phyloP scores from a whole-genome alignment of 2,329 filamentous ascomycete genomes.

The Hirsutella minnesotensis region DNA sequence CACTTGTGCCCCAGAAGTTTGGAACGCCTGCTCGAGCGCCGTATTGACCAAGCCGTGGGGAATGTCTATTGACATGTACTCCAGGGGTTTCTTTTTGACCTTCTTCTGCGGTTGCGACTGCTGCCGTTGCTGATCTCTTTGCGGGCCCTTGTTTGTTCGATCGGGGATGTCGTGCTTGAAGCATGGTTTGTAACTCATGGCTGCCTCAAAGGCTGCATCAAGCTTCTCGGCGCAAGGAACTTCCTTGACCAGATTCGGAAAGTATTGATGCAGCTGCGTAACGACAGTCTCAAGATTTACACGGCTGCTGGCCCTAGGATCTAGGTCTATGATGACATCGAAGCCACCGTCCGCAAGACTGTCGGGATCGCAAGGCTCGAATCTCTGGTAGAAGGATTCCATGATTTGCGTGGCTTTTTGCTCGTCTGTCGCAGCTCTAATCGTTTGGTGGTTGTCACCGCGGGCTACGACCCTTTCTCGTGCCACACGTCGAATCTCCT shows the following conservation, averaged over 20 bases:
- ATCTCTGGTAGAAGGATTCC: slow-evolving; percentile 83
- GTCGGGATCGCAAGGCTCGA: slow-evolving; percentile 62
- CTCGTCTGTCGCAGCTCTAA: slow-evolving; percentile 66
- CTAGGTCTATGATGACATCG: slow-evolving; percentile 73
- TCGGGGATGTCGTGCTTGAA: slow-evolving; percentile 64
- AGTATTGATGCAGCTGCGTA: slow-evolving; percentile 57
- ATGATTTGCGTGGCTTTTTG: slow-evolving; percentile 79
- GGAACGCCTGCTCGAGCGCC: slow-evolving; percentile 61
- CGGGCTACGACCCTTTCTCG: slow-evolving; percentile 68
- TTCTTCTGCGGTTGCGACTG: slow-evolving; percentile 13
- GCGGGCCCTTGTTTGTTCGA: slow-evolving; percentile 25
- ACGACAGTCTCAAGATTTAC: slow-evolving; percentile 77
- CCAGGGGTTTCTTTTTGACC: slow-evolving; percentile 36
- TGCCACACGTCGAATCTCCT: slow-evolving; percentile 63
- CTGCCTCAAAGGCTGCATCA: slow-evolving; percentile 65
- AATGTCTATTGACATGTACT: slow-evolving; percentile 45
- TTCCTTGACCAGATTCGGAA: slow-evolving; percentile 61
- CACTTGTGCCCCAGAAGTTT: slow-evolving; percentile 30
- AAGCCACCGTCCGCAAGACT: slow-evolving; percentile 68
- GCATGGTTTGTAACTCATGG: slow-evolving; percentile 66
- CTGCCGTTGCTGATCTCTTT: slow-evolving; percentile 16
- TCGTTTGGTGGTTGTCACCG: slow-evolving; percentile 96
- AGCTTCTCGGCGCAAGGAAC: slow-evolving; percentile 64
- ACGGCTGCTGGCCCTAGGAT: slow-evolving; percentile 65
- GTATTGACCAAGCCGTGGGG: slow-evolving; percentile 28